A percentile compares a stretch with the other conserved stretches of the same genome.
These are phyloP conservation scores for Naumovozyma baii DNA, from an alignment of 805 yeast genomes.

Conservation along the genomic window DNA sequence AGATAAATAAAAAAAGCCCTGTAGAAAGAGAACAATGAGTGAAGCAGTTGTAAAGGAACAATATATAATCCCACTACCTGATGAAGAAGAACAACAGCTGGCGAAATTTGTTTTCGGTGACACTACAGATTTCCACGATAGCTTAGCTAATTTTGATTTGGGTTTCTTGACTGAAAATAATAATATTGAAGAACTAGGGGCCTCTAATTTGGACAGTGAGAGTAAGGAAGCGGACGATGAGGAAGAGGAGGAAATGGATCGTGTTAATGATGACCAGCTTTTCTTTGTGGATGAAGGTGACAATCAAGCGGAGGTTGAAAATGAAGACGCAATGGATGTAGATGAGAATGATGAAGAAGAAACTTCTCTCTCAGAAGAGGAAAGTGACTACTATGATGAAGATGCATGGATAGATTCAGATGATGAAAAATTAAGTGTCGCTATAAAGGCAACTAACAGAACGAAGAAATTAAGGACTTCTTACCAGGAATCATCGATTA, in stretches of 20 bases:
- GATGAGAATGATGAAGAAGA: slow-evolving; percentile 36
- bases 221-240: slow-evolving; percentile 21
- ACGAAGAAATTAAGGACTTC: slow-evolving; percentile 61
- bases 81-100: slow-evolving; percentile 68
- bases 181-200: slow-evolving; percentile 25
- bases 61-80: slow-evolving; percentile 50
- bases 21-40: neutral
- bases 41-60: neutral
- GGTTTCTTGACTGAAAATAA: slow-evolving; percentile 32
- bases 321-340: slow-evolving; percentile 31
- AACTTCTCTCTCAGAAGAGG: slow-evolving; percentile 28
- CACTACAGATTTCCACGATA: slow-evolving; percentile 40
- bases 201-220: slow-evolving; percentile 27
- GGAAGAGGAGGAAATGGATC: slow-evolving; percentile 22
- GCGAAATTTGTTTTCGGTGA: slow-evolving; percentile 91
- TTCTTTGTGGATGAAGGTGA: slow-evolving; percentile 24
- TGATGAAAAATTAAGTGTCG: slow-evolving; percentile 63
- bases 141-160: slow-evolving; percentile 54
- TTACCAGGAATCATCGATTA: slow-evolving; percentile 42
- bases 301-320: slow-evolving; percentile 15
- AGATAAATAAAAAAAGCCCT: neutral
- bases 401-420: slow-evolving; percentile 86
- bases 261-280: slow-evolving; percentile 21
- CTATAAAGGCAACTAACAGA: slow-evolving; percentile 49
- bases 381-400: slow-evolving; percentile 29